phyloP scores from a whole-genome alignment of 495 filamentous ascomycete species.

The Talaromyces borbonicus region DNA sequence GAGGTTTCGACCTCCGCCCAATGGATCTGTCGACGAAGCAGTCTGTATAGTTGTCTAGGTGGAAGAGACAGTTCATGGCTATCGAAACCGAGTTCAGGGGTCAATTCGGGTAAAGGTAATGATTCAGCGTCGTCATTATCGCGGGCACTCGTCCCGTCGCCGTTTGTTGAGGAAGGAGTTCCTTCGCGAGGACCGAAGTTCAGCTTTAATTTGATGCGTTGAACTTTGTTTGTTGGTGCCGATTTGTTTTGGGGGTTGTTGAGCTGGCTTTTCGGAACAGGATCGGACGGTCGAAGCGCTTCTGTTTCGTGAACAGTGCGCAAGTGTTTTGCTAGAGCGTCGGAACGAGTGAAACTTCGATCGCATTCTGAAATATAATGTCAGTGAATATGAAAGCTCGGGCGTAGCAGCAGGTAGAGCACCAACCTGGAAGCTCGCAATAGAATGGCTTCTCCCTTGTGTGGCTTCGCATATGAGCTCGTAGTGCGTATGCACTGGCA shows the following conservation, averaged over 20 bases:
- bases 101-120: slow-evolving; percentile 22
- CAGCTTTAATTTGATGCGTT: slow-evolving; percentile 59
- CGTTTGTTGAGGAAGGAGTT: slow-evolving; percentile 41
- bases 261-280: slow-evolving; percentile 67
- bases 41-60: slow-evolving; percentile 56
- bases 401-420: slow-evolving; percentile 9
- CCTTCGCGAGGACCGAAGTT: slow-evolving; percentile 38
- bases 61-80: slow-evolving; percentile 59
- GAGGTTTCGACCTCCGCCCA: slow-evolving; percentile 70
- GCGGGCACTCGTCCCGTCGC: slow-evolving; percentile 16
- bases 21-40: slow-evolving; percentile 67
- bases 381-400: background rate
- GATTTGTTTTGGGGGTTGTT: slow-evolving; percentile 19
- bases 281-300: slow-evolving; percentile 76
- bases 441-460: slow-evolving; percentile 98
- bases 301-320: slow-evolving; percentile 97
- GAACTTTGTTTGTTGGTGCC: slow-evolving; percentile 46
- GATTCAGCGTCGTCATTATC: background rate
- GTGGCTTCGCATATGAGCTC: slow-evolving; percentile 95
- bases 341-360: slow-evolving; percentile 91
- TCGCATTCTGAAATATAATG: slow-evolving; percentile 68
- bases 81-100: slow-evolving; percentile 46
- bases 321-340: slow-evolving; percentile 97
- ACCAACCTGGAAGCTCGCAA: slow-evolving; percentile 79
- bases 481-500: slow-evolving; percentile 88